Evolutionary conservation across 1,284 basidiomycete genomes (phyloP), one percentile per base, ranked within the genome.

Genomic region (Fistulinella cinereoalba): DNA sequence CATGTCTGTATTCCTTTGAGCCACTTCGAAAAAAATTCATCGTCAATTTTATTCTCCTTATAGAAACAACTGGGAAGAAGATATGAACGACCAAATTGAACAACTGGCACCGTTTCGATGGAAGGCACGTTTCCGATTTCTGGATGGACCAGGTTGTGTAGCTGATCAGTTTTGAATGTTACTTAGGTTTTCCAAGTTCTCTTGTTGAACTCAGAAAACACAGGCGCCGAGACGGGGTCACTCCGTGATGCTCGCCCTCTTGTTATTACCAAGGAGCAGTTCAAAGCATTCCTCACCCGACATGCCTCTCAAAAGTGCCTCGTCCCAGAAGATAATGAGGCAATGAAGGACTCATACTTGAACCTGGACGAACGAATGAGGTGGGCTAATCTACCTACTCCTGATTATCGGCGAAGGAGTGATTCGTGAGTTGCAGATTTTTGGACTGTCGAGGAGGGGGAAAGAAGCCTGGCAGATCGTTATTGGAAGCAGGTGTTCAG

Each of bases 331-430:
- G 56, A 64, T 37, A 73, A 73, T 36, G 58, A 65, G 1, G 41
- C 64, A 1, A 73, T 71, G 66, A 63, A 63, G 32, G 66, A 69
- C 37, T 70, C 66, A 2, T 71, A 71, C 37, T 49, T 71, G 7
- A 57, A 60, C 36, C 44, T 71, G 19, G 70, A 72, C 39, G 71
- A 71, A 50, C 42, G 64, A 11, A 65, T 70, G 66, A 47, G 67
- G 67, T 66, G 22, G 10, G 53, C 37, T 10, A 10, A 6, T 8
- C 34, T 21, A 15, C 21, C 6, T 1, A 11, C 28, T 10, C 13
- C 12, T 29, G 11, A 11, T n/a, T n/a, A n/a, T n/a, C n/a, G n/a
- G n/a, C n/a, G n/a, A n/a, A n/a, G n/a, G n/a, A n/a, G n/a, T n/a
- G n/a, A n/a, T n/a, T n/a, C 9, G 16, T 10, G 8, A 7, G 16